Percentiles rank a stretch among this genome's conserved stretches.
phyloP scores from a whole-genome alignment of 345 rosid species.

The Citrus hindsii region DNA sequence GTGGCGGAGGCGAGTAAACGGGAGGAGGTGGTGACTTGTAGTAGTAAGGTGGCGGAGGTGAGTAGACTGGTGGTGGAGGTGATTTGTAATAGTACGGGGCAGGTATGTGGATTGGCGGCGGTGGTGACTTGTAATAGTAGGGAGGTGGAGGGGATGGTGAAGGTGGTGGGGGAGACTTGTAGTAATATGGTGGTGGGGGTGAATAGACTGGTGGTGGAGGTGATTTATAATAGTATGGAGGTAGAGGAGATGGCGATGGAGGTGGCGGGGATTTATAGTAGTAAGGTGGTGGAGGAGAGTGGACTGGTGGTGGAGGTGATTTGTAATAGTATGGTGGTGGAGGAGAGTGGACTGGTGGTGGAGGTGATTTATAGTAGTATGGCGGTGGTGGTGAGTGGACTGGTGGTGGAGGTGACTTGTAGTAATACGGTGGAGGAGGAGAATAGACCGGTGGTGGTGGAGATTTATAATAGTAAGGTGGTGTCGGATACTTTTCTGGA shows the following conservation, averaged over 20 bases:
- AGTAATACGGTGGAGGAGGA: constrained; percentile 13
- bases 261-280: constrained; percentile 48
- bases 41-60: constrained; percentile 8
- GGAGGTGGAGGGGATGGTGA: constrained; percentile 38
- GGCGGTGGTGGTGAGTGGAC: constrained; percentile 33
- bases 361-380: constrained; percentile 41
- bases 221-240: constrained; percentile 29
- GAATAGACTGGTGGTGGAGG: constrained; percentile 28
- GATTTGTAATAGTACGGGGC: constrained; percentile 25
- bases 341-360: constrained; percentile 20
- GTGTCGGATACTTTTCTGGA: background rate
- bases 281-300: constrained; percentile 27
- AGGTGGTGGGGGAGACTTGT: constrained; percentile 43
- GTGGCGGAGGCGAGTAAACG: background rate
- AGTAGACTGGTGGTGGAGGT: constrained; percentile 14
- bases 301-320: constrained; percentile 27
- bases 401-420: constrained; percentile 10
- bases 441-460: constrained; percentile 33
- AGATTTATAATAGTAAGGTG: constrained; percentile 32
- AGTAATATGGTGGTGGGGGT: constrained; percentile 19
- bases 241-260: constrained; percentile 20
- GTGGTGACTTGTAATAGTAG: constrained; percentile 33
- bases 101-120: constrained; percentile 9
- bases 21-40: constrained; percentile 16
- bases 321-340: constrained; percentile 32